phyloP scores from a whole-genome alignment of 441 rosid genomes.

The Monsonia emarginata region DNA sequence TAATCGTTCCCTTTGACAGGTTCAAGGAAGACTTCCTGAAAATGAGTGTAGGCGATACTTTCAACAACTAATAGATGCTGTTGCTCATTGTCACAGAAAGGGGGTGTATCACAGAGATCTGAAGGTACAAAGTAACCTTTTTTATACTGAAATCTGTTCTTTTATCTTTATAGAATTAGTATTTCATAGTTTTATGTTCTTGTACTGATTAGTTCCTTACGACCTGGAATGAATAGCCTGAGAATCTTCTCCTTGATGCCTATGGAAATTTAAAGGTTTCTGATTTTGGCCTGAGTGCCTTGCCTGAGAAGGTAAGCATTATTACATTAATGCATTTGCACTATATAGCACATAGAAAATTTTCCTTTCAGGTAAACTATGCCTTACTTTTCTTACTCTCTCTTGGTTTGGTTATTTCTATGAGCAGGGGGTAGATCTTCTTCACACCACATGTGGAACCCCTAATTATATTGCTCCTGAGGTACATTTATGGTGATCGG shows the following conservation, averaged over 20 bases:
- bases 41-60: slow-evolving; percentile 63
- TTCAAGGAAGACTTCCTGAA: slow-evolving; percentile 60
- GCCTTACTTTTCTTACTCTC: neutral
- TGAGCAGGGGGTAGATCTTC: slow-evolving; percentile 61
- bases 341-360: neutral
- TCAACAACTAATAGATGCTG: slow-evolving; percentile 87
- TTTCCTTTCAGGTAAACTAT: neutral
- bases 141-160: neutral
- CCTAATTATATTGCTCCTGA: slow-evolving; percentile 97
- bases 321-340: slow-evolving; percentile 3
- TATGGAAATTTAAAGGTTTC: slow-evolving; percentile 76
- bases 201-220: slow-evolving; percentile 14
- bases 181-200: slow-evolving; percentile 12
- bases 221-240: slow-evolving; percentile 49
- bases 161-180: slow-evolving; percentile 4
- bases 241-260: slow-evolving; percentile 78
- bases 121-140: slow-evolving; percentile 37
- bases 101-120: slow-evolving; percentile 92
- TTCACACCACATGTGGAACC: slow-evolving; percentile 89
- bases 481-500: slow-evolving; percentile 29
- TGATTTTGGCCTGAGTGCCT: slow-evolving; percentile 91
- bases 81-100: slow-evolving; percentile 74
- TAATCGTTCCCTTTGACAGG: slow-evolving; percentile 29
- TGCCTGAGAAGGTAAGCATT: slow-evolving; percentile 60
- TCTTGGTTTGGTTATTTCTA: slow-evolving; percentile 14